A percentile compares a stretch with the other conserved stretches of the same genome.
These are phyloP conservation scores for Bremia lactucae DNA, from an alignment of 352 stramenopile species.

Conservation along the genomic window DNA sequence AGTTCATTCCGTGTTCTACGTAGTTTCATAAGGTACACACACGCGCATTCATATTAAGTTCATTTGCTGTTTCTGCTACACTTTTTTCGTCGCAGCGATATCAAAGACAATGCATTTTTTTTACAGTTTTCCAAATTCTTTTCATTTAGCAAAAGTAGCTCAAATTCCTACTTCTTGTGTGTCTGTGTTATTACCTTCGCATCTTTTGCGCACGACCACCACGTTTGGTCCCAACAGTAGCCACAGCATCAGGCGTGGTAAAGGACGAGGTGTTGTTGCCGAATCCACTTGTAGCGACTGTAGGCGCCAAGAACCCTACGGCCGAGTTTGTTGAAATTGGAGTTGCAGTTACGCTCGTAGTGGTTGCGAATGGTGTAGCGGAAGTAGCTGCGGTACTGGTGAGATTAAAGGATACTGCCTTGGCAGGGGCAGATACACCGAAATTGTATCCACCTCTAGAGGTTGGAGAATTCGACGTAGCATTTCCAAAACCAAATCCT, in stretches of 20 bases:
- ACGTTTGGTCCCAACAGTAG: slow-evolving; percentile 23
- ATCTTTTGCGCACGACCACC: slow-evolving; percentile 35
- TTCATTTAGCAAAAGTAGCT: too few relatives aligned
- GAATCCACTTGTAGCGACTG: slow-evolving; percentile 34
- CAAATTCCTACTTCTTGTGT: neutral
- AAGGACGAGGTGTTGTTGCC: slow-evolving; percentile 34
- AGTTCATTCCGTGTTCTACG: slow-evolving; percentile 54
- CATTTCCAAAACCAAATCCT: slow-evolving; percentile 37
- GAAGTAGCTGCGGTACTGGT: slow-evolving; percentile 20
- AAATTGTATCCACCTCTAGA: slow-evolving; percentile 35
- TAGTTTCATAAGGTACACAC: slow-evolving; percentile 10
- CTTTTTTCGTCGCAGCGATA: slow-evolving; percentile 9
- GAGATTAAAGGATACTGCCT: slow-evolving; percentile 58
- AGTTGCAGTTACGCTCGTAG: slow-evolving; percentile 13
- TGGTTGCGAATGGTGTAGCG: slow-evolving; percentile 11
- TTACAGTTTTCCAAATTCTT: slow-evolving; percentile 16
- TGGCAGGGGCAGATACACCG: slow-evolving; percentile 27
- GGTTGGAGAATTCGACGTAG: slow-evolving; percentile 6
- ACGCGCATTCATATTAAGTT: slow-evolving; percentile 21
- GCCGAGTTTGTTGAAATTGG: slow-evolving; percentile 7
- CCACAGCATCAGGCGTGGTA: slow-evolving; percentile 8
- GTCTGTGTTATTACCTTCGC: slow-evolving; percentile 15
- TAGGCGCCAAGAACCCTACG: slow-evolving; percentile 22
- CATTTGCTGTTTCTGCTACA: slow-evolving; percentile 21
- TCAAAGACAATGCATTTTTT: slow-evolving; percentile 19